Base-by-base conservation (phyloP, 2,329 filamentous ascomycete species). In the Cryphonectria nitschkei region DNA sequence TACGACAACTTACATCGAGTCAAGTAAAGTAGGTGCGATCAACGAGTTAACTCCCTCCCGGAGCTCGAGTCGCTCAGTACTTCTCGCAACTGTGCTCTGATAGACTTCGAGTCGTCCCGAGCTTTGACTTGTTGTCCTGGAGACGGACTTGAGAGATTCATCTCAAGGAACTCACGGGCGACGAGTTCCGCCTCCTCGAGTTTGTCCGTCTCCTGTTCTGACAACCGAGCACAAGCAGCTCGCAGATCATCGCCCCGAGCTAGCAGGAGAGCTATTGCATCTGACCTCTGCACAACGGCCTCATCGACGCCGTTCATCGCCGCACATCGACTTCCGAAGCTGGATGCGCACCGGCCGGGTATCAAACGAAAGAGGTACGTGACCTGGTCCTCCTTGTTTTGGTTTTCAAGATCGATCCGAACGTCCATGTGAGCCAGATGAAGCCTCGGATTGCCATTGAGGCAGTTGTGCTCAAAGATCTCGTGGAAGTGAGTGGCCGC, bases 301-400 rank as follows among this genome's bases (percentile, higher is more conserved):
- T 81, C 77, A 41, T 93, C 90, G 19, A 99, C 89, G 0, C 95
- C 95, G 76, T 97, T 98, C 79, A 97, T 88, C 3, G 90, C 90
- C 39, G 96, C 96, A 77, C 96, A 98, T 80, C 88, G 87, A 39
- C 90, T 93, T 0, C 96, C 96, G 76, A 97, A 97, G 77, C 94
- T 98, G 19, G 92, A 92, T 9, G 84, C 89, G 75, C 91, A 95
- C 69, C 90, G 86, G 0, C 95, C 95, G 2, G 83, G 75, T 4
- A 81, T 77, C n/a, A 92, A 81, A 39, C 89, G 91, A 79, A 95
- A 97, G 0, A 97, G 86, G 76, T 92, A 94, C 0, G 87, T 90
- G 41, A 94, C 85, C 74, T 93, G 89, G 1, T 92, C 86, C 37
- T 90, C 87, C 2, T 82, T 76, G 6, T 84, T 79, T 0, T 81